Conservation (phyloP, 768 basidiomycete genomes). For the Cyclocybe cylindracea region DNA sequence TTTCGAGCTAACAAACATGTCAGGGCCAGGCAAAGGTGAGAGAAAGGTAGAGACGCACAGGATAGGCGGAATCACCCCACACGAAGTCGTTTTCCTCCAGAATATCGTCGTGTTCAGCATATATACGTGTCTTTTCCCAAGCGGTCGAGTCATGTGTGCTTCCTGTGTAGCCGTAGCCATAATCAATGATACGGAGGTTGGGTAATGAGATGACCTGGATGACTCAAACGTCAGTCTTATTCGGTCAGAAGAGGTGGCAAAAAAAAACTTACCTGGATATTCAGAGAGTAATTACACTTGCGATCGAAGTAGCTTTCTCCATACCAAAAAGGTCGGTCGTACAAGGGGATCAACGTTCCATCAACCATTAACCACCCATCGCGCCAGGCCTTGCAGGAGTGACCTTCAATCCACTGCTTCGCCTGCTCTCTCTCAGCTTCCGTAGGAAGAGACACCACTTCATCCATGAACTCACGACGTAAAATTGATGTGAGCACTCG, state of each 20-base stretch:
- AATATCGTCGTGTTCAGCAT: slow-evolving; percentile 16
- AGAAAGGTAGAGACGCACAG: slow-evolving; percentile 21
- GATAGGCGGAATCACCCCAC: slow-evolving; percentile 42
- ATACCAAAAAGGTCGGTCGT: slow-evolving; percentile 27
- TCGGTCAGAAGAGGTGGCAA: no score
- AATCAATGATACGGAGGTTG: slow-evolving; percentile 37
- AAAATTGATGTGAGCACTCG: slow-evolving; percentile 33
- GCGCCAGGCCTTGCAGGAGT: slow-evolving; percentile 34
- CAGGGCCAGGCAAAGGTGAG: no score
- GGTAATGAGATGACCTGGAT: slow-evolving; percentile 32
- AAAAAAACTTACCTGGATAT: slow-evolving; percentile 31
- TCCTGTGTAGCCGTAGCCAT: slow-evolving; percentile 25
- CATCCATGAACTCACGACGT: slow-evolving; percentile 20
- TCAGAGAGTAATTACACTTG: slow-evolving; percentile 38
- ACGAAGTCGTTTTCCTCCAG: slow-evolving; percentile 31
- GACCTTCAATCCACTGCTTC: slow-evolving; percentile 34
- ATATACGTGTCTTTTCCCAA: slow-evolving; percentile 21
- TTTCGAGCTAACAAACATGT: no score
- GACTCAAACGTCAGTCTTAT: no score
- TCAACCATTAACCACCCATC: slow-evolving; percentile 37
- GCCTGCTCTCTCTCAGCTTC: slow-evolving; percentile 33
- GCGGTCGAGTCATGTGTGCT: slow-evolving; percentile 35
- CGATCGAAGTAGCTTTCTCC: slow-evolving; percentile 38
- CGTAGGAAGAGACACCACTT: slow-evolving; percentile 27
- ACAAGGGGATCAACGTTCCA: slow-evolving; percentile 37